phyloP scores from a whole-genome alignment of 148 eudicot genomes.

The Vaccinium myrtillus region DNA sequence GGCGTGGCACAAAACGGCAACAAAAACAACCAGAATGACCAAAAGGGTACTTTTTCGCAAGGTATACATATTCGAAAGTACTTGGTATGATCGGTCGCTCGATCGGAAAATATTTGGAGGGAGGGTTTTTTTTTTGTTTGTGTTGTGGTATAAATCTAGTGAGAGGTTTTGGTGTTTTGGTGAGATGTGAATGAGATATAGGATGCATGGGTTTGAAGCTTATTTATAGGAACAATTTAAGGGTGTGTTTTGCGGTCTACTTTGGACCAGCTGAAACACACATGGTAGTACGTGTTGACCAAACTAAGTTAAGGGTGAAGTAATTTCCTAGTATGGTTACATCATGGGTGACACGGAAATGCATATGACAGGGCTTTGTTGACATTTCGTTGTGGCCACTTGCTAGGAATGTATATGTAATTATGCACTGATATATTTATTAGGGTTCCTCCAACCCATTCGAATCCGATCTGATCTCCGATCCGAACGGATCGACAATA shows the following conservation, averaged over 20 bases:
- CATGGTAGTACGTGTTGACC: not conserved
- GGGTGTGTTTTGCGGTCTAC: not conserved
- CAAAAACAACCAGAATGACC: constrained; percentile 10
- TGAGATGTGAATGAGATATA: not conserved
- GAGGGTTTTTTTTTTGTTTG: not conserved
- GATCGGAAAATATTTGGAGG: not conserved
- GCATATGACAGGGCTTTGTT: not conserved
- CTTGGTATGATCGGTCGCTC: too few species aligned
- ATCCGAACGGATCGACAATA: too few species aligned
- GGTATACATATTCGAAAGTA: constrained; percentile 4
- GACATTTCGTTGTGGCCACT: not conserved
- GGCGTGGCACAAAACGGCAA: not conserved
- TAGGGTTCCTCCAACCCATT: too few species aligned
- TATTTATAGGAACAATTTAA: not conserved
- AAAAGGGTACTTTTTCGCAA: constrained; percentile 3
- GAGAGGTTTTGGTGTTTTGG: not conserved
- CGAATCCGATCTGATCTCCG: too few species aligned
- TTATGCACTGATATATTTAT: not conserved
- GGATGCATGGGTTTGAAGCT: not conserved
- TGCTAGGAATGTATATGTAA: not conserved
- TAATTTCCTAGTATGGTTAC: too few species aligned
- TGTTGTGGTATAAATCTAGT: not conserved
- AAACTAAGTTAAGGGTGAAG: too few species aligned
- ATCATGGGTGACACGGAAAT: not conserved
- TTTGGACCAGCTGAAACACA: not conserved